Conservation (phyloP, 169 alveolate genomes). For the Plasmodium adleri region DNA sequence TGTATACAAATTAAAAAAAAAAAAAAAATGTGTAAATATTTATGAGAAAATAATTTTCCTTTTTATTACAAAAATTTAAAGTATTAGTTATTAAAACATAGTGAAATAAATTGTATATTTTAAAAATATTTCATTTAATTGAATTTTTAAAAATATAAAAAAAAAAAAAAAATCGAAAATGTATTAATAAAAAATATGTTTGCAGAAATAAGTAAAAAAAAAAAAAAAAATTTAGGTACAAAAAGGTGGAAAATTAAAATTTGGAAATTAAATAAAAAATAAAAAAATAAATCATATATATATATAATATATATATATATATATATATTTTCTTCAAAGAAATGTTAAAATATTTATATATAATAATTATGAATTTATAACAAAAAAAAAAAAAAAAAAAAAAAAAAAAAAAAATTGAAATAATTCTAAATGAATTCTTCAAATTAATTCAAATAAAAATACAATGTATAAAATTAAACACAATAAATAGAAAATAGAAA, state of each 20-base stretch:
- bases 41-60: slow-evolving; percentile 10
- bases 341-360: no score
- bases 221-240: slow-evolving; percentile 9
- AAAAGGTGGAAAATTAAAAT: slow-evolving; percentile 8
- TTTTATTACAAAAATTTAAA: slow-evolving; percentile 8
- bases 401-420: no score
- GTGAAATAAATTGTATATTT: slow-evolving; percentile 9
- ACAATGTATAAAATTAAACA: no score
- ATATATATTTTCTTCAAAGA: no score
- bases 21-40: slow-evolving; percentile 43
- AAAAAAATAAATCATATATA: not conserved
- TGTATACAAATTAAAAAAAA: slow-evolving; percentile 24
- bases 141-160: not conserved
- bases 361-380: no score
- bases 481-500: no score
- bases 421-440: no score
- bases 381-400: no score
- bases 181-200: not conserved
- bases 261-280: slow-evolving; percentile 1
- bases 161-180: slow-evolving; percentile 1
- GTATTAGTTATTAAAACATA: slow-evolving; percentile 16
- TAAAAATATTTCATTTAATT: not conserved
- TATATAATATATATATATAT: not conserved
- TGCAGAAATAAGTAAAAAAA: slow-evolving; percentile 6
- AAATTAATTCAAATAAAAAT: no score